Evolutionary conservation across 176 grass and related monocot species (phyloP), one percentile per base, ranked within the genome.

Genomic region (Carex pumila): DNA sequence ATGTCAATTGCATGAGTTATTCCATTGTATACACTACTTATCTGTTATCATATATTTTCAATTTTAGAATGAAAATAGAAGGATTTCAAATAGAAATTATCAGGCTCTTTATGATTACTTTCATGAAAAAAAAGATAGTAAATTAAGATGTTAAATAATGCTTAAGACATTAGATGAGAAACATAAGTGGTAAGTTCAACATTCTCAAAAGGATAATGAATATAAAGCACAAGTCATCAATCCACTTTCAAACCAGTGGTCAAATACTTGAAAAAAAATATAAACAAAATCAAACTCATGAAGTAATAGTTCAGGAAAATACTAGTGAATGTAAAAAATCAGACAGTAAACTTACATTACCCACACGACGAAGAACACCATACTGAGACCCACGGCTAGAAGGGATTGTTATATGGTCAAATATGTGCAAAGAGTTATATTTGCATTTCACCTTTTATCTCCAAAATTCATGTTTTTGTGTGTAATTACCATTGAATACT

Each of bases 131-230:
- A n/a, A n/a, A n/a, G n/a, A n/a, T n/a, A n/a, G n/a, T n/a, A n/a
- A n/a, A n/a, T n/a, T n/a, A n/a, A n/a, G n/a, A n/a, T n/a, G n/a
- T n/a, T n/a, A n/a, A n/a, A n/a, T n/a, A n/a, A n/a, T n/a, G n/a
- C n/a, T n/a, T n/a, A n/a, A n/a, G n/a, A n/a, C n/a, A n/a, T n/a
- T n/a, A n/a, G n/a, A n/a, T n/a, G n/a, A n/a, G n/a, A n/a, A n/a
- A n/a, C n/a, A n/a, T n/a, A n/a, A n/a, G n/a, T n/a, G n/a, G n/a
- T n/a, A 53, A 95, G 85, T 73, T 92, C 96, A 70, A 87, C 87
- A 86, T 99, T 99, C 87, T 99, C 96, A 81, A 99, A 99, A 85
- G 96, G 96, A 62, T 99, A 99, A 80, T 99, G 96, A 89, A 99
- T 92, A 85, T 95, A n/a, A 95, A 22, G 96, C 96, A 89, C 94